Conservation (phyloP, 768 basidiomycete genomes). For the Saitozyma podzolica region DNA sequence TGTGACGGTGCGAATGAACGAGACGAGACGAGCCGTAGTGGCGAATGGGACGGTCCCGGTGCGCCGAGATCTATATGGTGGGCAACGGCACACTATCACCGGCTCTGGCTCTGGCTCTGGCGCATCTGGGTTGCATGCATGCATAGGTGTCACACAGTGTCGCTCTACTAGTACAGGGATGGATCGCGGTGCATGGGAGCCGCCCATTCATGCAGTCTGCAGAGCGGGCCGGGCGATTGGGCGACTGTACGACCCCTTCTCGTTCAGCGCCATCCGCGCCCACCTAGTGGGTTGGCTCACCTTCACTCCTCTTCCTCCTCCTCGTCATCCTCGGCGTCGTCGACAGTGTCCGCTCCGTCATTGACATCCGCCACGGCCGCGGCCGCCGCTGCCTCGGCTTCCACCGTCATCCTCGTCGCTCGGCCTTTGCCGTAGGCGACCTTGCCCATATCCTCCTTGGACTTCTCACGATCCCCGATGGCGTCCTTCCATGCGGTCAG, state of each 20-base stretch:
- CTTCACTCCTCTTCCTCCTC: neutral
- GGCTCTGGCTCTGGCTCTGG: no score
- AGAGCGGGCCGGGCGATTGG: no score
- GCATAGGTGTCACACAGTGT: no score
- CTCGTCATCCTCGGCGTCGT: constrained; percentile 3
- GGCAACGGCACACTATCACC: no score
- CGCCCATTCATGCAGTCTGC: no score
- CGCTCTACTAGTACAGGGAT: no score
- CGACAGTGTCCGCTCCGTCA: neutral
- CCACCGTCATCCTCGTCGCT: constrained; percentile 31
- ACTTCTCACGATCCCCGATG: constrained; percentile 37
- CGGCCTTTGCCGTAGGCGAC: constrained; percentile 34
- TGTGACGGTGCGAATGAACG: neutral
- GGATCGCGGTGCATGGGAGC: no score
- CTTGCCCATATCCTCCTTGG: constrained; percentile 36
- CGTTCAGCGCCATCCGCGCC: no score
- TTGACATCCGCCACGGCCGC: neutral
- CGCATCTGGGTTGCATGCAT: no score
- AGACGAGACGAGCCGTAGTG: neutral
- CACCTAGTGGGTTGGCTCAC: no score
- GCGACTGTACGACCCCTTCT: no score
- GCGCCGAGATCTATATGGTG: no score
- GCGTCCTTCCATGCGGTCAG: constrained; percentile 44
- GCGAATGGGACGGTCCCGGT: neutral
- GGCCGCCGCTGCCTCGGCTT: constrained; percentile 3